Evolutionary conservation across 1,284 basidiomycete species (phyloP).

Genomic region (Ustanciosporium gigantosporum): DNA sequence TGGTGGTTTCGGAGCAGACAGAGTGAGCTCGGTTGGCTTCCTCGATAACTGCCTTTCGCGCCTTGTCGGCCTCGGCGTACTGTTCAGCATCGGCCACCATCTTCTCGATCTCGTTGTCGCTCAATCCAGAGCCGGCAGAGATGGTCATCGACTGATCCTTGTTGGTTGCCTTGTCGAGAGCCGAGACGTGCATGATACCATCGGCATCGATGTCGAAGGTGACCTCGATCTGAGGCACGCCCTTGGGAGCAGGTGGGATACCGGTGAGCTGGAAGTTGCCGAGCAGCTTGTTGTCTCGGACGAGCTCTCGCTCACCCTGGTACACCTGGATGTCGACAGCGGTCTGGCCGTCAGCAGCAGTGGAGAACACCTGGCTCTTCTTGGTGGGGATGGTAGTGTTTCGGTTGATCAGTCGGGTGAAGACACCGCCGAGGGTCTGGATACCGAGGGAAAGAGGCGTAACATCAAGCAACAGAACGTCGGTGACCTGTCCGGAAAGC

Average conservation of each 20-base stretch:
- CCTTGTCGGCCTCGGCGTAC: constrained; percentile 75
- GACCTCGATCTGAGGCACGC: constrained; percentile 97
- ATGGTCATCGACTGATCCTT: constrained; percentile 98
- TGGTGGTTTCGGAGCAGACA: constrained; percentile 92
- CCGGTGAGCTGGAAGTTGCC: constrained; percentile 99
- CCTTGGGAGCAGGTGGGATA: constrained; percentile 95
- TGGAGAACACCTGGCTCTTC: constrained; percentile 98
- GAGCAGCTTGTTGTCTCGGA: constrained; percentile 97
- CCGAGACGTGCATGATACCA: constrained; percentile 95
- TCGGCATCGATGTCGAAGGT: constrained; percentile 98
- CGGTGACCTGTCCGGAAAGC: constrained; percentile 90
- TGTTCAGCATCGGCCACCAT: constrained; percentile 95
- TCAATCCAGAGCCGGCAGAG: constrained; percentile 93
- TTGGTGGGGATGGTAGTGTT: constrained; percentile 99
- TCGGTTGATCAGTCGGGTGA: constrained; percentile 78
- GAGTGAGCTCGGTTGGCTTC: constrained; percentile 96
- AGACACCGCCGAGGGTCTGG: constrained; percentile 97
- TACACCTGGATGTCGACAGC: constrained; percentile 85
- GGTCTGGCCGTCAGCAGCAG: constrained; percentile 78
- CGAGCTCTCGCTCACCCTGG: constrained; percentile 97
- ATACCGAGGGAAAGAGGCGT: constrained; percentile 94
- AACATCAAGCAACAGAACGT: constrained; percentile 93
- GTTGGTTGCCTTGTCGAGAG: constrained; percentile 94
- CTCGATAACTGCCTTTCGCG: constrained; percentile 85
- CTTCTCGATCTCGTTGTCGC: constrained; percentile 93